Conservation (phyloP, 495 filamentous ascomycete species). For the Penicillium nucicola region DNA sequence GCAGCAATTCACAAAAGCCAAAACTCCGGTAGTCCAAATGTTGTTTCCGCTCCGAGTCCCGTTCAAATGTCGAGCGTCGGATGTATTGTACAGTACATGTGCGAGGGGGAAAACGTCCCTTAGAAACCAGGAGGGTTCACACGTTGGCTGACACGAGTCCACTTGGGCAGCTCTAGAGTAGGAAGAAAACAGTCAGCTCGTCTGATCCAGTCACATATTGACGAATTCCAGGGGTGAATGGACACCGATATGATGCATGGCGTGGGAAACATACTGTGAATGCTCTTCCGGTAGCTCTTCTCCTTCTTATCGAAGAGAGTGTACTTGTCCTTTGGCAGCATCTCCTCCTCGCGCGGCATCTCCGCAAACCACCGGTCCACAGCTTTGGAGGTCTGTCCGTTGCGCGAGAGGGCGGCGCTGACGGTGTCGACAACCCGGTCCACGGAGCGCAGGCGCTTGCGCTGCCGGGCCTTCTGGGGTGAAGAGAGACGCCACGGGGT, state of each 20-base stretch:
- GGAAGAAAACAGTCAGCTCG: neutral
- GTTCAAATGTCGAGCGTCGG: constrained; percentile 1
- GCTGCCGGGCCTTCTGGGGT: constrained; percentile 86
- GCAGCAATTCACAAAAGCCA: constrained; percentile 31
- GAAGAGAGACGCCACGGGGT: constrained; percentile 92
- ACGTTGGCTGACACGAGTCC: constrained; percentile 90
- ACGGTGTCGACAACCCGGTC: constrained; percentile 78
- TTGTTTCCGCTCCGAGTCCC: constrained; percentile 16
- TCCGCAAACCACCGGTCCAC: constrained; percentile 86
- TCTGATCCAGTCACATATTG: neutral
- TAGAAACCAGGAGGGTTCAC: constrained; percentile 93
- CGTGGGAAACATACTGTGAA: constrained; percentile 73
- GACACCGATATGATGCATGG: neutral
- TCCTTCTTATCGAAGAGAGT: constrained; percentile 96
- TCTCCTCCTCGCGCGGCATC: constrained; percentile 95
- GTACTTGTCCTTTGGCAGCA: constrained; percentile 96
- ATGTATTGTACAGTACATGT: constrained; percentile 43
- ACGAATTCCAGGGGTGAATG: constrained; percentile 2
- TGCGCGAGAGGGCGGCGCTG: constrained; percentile 68
- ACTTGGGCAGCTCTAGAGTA: constrained; percentile 81
- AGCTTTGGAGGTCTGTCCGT: constrained; percentile 64
- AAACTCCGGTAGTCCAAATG: constrained; percentile 38
- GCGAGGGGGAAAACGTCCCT: constrained; percentile 16
- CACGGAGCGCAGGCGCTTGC: constrained; percentile 79
- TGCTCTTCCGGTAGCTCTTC: constrained; percentile 91